These are phyloP conservation scores for Bipolaris cookei DNA, from an alignment of 2,329 filamentous ascomycete species.

Conservation along the genomic window DNA sequence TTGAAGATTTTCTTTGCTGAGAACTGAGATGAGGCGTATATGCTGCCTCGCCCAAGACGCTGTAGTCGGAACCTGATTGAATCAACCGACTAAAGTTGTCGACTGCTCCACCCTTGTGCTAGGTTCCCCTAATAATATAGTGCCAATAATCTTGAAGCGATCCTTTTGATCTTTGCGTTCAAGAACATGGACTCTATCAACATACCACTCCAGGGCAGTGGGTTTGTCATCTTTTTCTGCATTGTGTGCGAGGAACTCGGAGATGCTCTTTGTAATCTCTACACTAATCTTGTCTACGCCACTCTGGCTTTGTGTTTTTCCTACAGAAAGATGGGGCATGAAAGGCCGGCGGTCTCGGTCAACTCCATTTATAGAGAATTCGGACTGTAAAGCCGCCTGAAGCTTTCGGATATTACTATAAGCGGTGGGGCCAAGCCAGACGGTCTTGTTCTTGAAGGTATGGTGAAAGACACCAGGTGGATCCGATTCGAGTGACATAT, in stretches of 20 bases:
- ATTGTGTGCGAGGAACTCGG: constrained; percentile 2
- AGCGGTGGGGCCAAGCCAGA: constrained; percentile 34
- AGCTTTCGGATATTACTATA: constrained; percentile 22
- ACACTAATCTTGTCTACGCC: constrained; percentile 20
- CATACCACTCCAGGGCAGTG: constrained; percentile 28
- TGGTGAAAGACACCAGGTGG: constrained; percentile 27
- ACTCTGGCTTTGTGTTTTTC: constrained; percentile 28
- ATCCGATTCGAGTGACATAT: constrained; percentile 29
- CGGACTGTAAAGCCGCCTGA: constrained; percentile 34
- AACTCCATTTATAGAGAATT: constrained; percentile 33
- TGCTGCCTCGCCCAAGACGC: constrained; percentile 2
- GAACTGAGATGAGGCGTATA: constrained; percentile 11
- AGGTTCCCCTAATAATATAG: constrained; percentile 17
- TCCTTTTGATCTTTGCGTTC: constrained; percentile 33
- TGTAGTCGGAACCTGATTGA: too few species aligned
- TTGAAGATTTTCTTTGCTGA: constrained; percentile 60
- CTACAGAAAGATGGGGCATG: constrained; percentile 37
- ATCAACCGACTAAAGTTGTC: background rate
- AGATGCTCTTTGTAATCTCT: constrained; percentile 24
- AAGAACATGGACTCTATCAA: constrained; percentile 39
- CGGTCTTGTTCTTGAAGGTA: constrained; percentile 29
- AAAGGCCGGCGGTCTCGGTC: constrained; percentile 30
- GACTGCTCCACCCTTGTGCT: background rate
- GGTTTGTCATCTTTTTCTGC: constrained; percentile 1
- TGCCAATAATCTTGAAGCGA: constrained; percentile 34